phyloP scores from a whole-genome alignment of 140 eudicot species.

The Bidens hawaiensis region DNA sequence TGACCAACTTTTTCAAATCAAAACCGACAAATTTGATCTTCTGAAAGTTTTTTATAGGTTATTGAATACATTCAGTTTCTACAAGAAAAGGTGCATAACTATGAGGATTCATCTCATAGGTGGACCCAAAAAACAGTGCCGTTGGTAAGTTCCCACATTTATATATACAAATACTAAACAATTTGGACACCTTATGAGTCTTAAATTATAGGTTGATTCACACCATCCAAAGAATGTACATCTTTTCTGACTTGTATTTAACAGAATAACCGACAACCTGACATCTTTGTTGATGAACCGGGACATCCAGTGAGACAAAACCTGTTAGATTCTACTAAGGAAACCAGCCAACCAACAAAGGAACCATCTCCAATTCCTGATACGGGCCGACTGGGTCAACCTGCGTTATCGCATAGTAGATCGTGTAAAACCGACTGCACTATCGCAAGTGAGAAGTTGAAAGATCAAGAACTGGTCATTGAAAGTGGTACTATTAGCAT shows the following conservation, averaged over 20 bases:
- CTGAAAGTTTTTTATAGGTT: no score
- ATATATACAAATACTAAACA: no score
- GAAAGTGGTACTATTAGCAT: constrained; percentile 83
- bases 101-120: constrained; percentile 14
- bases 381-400: no score
- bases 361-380: constrained; percentile 25
- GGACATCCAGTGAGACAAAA: constrained; percentile 27
- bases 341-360: constrained; percentile 27
- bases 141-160: constrained; percentile 34
- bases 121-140: constrained; percentile 49
- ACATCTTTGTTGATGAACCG: constrained; percentile 39
- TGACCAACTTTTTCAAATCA: neutral
- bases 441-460: constrained; percentile 27
- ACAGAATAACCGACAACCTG: constrained; percentile 40
- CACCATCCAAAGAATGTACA: constrained; percentile 1
- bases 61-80: no score
- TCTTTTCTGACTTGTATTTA: constrained; percentile 13
- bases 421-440: constrained; percentile 36
- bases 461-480: constrained; percentile 51
- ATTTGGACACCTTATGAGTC: no score
- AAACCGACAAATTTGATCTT: neutral
- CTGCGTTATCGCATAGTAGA: constrained; percentile 38
- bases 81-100: no score
- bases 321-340: constrained; percentile 39
- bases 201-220: no score